Evolutionary conservation across 768 basidiomycete genomes (phyloP).

Genomic region (Trametopsis cervina): DNA sequence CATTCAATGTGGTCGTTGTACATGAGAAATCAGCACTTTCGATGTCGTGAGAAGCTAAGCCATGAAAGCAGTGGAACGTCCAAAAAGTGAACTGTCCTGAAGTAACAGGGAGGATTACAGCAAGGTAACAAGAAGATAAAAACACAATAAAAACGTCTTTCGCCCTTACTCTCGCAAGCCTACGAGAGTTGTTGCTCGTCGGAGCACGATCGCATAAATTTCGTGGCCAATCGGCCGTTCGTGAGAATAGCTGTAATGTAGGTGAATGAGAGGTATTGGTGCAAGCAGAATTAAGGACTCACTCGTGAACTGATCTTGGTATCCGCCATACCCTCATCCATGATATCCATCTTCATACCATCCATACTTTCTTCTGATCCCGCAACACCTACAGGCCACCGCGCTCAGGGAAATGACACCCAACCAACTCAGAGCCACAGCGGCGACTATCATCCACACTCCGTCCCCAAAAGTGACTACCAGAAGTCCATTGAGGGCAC

Average conservation of each 20-base stretch:
- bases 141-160: background rate
- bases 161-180: background rate
- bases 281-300: too few species aligned
- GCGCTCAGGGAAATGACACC: conserved; percentile 56
- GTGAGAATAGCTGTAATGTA: too few species aligned
- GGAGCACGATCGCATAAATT: too few species aligned
- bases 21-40: too few species aligned
- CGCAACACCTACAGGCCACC: conserved; percentile 62
- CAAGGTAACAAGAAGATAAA: background rate
- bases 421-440: conserved; percentile 49
- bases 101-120: too few species aligned
- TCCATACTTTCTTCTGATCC: conserved; percentile 35
- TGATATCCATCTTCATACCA: conserved; percentile 14
- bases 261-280: background rate
- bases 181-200: background rate
- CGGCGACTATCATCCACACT: conserved; percentile 65
- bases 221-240: background rate
- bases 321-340: background rate
- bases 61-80: too few species aligned
- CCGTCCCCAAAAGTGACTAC: conserved; percentile 54
- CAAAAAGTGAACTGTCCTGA: too few species aligned
- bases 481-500: conserved; percentile 25
- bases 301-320: background rate
- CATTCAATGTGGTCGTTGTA: too few species aligned
- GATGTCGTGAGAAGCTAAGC: too few species aligned